These are phyloP conservation scores for Blastocystis sp. DNA, from an alignment of 352 stramenopile species.

Conservation along the genomic window DNA sequence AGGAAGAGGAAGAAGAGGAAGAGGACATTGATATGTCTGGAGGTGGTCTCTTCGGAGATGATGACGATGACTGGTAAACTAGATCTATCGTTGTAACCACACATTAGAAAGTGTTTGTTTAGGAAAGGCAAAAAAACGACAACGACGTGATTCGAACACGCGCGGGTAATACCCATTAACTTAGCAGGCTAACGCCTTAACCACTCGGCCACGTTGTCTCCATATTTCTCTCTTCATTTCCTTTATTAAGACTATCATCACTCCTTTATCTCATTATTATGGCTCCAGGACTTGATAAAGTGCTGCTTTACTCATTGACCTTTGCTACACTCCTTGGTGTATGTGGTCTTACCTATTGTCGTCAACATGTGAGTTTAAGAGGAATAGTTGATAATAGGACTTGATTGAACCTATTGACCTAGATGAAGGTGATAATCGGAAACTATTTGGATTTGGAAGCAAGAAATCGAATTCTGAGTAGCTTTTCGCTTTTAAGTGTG, in stretches of 20 bases:
- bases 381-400: not conserved
- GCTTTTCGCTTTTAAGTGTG: not conserved
- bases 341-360: conserved; percentile 28
- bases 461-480: not conserved
- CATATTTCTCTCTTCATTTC: not conserved
- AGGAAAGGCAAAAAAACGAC: conserved; percentile 40
- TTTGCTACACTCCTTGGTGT: conserved; percentile 12
- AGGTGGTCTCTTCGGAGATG: conserved; percentile 65
- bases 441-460: conserved; percentile 15
- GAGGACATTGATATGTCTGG: conserved; percentile 66
- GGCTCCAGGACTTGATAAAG: conserved; percentile 26
- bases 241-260: not conserved
- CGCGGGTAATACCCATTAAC: conserved; percentile 52
- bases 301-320: conserved; percentile 21
- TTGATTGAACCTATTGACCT: conserved; percentile 42
- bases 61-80: conserved; percentile 63
- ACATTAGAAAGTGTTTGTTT: not conserved
- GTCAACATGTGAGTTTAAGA: not conserved
- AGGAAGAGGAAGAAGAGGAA: conserved; percentile 67
- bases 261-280: not conserved
- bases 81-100: no score
- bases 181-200: conserved; percentile 60
- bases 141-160: conserved; percentile 55
- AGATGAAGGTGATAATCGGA: not conserved
- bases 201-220: conserved; percentile 54